A percentile compares a stretch with the other conserved stretches of the same genome.
phyloP scores from a whole-genome alignment of 139 green algal genomes.

The Coelastrella sp. region DNA sequence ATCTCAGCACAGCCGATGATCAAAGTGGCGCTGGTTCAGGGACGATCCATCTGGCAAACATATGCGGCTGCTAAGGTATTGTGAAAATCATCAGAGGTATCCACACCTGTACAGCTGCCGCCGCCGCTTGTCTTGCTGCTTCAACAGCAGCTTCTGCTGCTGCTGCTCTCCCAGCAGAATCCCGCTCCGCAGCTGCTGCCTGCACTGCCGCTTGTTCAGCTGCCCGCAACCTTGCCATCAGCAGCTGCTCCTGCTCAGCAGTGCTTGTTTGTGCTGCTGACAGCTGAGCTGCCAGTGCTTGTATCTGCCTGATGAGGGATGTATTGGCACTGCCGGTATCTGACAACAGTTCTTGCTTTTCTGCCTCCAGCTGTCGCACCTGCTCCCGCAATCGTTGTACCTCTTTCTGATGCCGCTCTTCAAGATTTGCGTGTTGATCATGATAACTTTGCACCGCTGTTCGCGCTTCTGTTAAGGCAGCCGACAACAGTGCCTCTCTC shows the following conservation, averaged over 20 bases:
- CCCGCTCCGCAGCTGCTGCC: slow-evolving; percentile 33
- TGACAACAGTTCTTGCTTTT: slow-evolving; percentile 49
- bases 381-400: slow-evolving; percentile 52
- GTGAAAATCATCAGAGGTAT: neutral
- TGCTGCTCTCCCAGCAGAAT: slow-evolving; percentile 39
- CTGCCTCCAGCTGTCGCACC: slow-evolving; percentile 54
- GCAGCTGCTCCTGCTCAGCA: slow-evolving; percentile 50
- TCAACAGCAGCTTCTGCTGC: slow-evolving; percentile 35
- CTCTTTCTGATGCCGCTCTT: slow-evolving; percentile 35
- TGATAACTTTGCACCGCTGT: slow-evolving; percentile 11
- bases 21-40: too few relatives aligned
- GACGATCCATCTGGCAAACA: too few relatives aligned
- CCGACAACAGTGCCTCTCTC: slow-evolving; percentile 45
- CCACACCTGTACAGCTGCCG: slow-evolving; percentile 28
- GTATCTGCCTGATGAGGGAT: slow-evolving; percentile 67
- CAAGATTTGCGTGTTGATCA: slow-evolving; percentile 36
- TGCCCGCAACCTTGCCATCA: slow-evolving; percentile 47
- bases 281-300: slow-evolving; percentile 65
- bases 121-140: slow-evolving; percentile 34
- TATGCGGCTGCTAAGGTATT: too few relatives aligned
- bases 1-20: too few relatives aligned
- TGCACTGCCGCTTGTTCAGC: slow-evolving; percentile 44
- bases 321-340: slow-evolving; percentile 44
- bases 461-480: slow-evolving; percentile 54
- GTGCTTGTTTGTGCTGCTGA: slow-evolving; percentile 23